phyloP scores from a whole-genome alignment of 2,329 filamentous ascomycete species.

The Leptographium wingfieldii region DNA sequence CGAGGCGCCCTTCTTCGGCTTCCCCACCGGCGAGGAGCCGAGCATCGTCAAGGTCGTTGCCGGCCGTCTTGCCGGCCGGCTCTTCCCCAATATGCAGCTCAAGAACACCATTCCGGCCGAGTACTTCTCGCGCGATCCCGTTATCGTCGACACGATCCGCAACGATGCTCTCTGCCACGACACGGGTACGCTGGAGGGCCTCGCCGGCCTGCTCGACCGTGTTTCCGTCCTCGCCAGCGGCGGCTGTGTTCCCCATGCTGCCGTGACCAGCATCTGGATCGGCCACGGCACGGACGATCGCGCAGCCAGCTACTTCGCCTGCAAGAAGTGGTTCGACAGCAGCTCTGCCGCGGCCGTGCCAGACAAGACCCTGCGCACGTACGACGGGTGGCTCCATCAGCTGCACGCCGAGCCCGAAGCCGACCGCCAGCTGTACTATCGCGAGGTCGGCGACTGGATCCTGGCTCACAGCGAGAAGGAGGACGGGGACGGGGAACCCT shows the following conservation, averaged over 20 bases:
- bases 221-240: slow-evolving; percentile 47
- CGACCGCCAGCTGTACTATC: slow-evolving; percentile 38
- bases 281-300: slow-evolving; percentile 66
- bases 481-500: slow-evolving; percentile 3
- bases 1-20: slow-evolving; percentile 67
- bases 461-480: slow-evolving; percentile 25
- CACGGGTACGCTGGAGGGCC: slow-evolving; percentile 67
- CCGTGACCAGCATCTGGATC: slow-evolving; percentile 55
- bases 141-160: slow-evolving; percentile 44
- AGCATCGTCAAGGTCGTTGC: slow-evolving; percentile 46
- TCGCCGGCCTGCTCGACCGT: slow-evolving; percentile 67
- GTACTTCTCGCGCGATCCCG: slow-evolving; percentile 55
- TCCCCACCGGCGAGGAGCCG: slow-evolving; percentile 54
- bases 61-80: slow-evolving; percentile 52
- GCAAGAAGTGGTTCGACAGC: slow-evolving; percentile 49
- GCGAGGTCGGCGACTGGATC: slow-evolving; percentile 56
- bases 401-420: slow-evolving; percentile 43
- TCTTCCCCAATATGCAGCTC: slow-evolving; percentile 58
- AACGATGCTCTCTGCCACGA: slow-evolving; percentile 66
- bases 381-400: slow-evolving; percentile 70
- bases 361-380: slow-evolving; percentile 60
- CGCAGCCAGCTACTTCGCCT: slow-evolving; percentile 52
- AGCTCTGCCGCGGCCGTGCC: slow-evolving; percentile 33
- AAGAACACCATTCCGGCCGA: slow-evolving; percentile 50
- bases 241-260: slow-evolving; percentile 34